These are phyloP conservation scores for Pichia sp. DNA, from an alignment of 1,139 yeast genomes.

Conservation along the genomic window DNA sequence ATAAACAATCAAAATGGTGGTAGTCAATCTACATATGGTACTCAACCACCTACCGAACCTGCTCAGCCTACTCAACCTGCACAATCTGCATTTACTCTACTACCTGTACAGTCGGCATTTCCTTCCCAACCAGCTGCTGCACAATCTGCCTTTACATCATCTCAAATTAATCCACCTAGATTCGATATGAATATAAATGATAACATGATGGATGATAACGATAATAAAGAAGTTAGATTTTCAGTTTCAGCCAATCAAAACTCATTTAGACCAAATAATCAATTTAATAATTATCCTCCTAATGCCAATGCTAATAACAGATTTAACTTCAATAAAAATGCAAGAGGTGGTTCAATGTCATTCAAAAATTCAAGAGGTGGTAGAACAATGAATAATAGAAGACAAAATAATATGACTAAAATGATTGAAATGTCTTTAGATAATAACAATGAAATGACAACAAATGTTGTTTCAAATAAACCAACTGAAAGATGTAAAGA, in stretches of 20 bases:
- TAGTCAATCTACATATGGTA: not conserved
- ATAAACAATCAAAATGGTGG: conserved; percentile 9
- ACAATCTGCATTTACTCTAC: not conserved
- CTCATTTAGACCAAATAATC: conserved; percentile 1
- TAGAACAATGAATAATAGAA: conserved; percentile 4
- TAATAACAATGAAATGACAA: conserved; percentile 18
- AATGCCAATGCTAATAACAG: conserved; percentile 1
- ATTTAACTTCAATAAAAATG: conserved; percentile 8
- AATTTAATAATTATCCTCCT: not conserved
- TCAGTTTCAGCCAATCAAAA: conserved; percentile 4
- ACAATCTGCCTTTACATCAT: conserved; percentile 8
- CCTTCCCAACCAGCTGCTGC: conserved; percentile 17
- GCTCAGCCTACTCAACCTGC: conserved; percentile 11
- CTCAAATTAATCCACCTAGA: not conserved
- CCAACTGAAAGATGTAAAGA: conserved; percentile 64
- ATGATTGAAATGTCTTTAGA: conserved; percentile 33
- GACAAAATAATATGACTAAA: conserved; percentile 10
- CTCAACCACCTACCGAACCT: not conserved
- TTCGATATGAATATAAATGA: not conserved
- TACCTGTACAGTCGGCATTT: not conserved
- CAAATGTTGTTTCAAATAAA: conserved; percentile 31
- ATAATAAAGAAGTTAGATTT: conserved; percentile 10
- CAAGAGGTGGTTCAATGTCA: not conserved
- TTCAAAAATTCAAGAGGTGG: conserved; percentile 11
- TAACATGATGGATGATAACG: conserved; percentile 4